These are phyloP conservation scores for Xylaria sp. DNA, from an alignment of 2,329 filamentous ascomycete genomes.

Conservation along the genomic window DNA sequence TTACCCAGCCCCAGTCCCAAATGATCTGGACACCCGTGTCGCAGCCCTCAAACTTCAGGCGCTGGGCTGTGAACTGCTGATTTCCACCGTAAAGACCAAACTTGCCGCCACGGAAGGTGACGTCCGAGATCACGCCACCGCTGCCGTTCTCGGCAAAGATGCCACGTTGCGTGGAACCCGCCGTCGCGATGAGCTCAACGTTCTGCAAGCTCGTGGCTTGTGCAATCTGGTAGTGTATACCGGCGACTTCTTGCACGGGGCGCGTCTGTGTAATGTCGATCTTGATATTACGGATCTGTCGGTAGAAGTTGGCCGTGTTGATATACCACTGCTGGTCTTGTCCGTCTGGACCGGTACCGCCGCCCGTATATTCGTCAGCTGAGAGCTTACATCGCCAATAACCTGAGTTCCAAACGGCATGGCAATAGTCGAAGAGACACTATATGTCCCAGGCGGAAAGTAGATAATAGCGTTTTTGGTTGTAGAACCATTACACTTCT, in stretches of 20 bases:
- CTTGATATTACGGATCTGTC: slow-evolving; percentile 13
- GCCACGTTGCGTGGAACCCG: background rate
- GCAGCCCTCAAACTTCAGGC: background rate
- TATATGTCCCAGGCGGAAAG: slow-evolving; percentile 5
- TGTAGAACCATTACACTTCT: background rate
- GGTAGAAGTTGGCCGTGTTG: slow-evolving; percentile 1
- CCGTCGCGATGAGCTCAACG: background rate
- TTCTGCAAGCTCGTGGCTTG: slow-evolving; percentile 11
- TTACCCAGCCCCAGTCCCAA: slow-evolving; percentile 8
- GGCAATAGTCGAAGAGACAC: background rate
- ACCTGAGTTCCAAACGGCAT: slow-evolving; percentile 4
- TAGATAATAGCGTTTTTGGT: slow-evolving; percentile 2
- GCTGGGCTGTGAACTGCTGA: background rate
- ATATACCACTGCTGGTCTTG: slow-evolving; percentile 2
- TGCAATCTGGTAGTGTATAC: slow-evolving; percentile 7
- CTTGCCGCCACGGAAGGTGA: background rate
- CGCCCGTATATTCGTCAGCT: background rate
- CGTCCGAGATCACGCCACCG: background rate
- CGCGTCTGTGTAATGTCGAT: slow-evolving; percentile 1
- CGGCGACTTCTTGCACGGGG: background rate
- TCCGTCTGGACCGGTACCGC: background rate
- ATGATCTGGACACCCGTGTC: background rate
- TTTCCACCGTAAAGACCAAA: background rate
- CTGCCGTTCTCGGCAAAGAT: slow-evolving; percentile 1
- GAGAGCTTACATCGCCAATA: slow-evolving; percentile 3